Conservation (phyloP, 495 filamentous ascomycete genomes). For the Neurospora tetrasperma region DNA sequence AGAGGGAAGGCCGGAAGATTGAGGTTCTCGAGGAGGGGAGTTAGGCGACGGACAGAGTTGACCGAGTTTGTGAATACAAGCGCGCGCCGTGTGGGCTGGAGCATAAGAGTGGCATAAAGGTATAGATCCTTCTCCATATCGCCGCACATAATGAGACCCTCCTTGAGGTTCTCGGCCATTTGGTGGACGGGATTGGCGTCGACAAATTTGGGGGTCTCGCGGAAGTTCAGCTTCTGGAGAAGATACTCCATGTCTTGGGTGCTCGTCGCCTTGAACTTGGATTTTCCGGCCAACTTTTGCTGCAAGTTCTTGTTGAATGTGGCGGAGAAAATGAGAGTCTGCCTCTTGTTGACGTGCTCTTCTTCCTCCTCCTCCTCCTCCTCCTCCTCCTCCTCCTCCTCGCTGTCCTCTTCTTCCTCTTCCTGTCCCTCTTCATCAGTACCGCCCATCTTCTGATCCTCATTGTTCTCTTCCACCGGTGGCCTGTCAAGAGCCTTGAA, state of each 20-base stretch:
- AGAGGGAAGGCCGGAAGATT: conserved; percentile 66
- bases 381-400: conserved; percentile 26
- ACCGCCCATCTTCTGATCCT: conserved; percentile 21
- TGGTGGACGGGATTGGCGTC: conserved; percentile 81
- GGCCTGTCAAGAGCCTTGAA: conserved; percentile 58
- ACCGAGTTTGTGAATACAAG: conserved; percentile 95
- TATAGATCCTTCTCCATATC: conserved; percentile 96
- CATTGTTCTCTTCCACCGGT: not conserved
- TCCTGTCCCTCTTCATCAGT: conserved; percentile 31
- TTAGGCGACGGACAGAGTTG: conserved; percentile 76
- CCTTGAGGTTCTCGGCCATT: conserved; percentile 76
- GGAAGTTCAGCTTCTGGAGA: conserved; percentile 80
- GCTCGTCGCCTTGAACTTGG: conserved; percentile 53
- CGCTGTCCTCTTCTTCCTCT: conserved; percentile 22
- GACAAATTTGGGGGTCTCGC: conserved; percentile 75
- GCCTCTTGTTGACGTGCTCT: conserved; percentile 37
- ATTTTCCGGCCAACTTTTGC: conserved; percentile 76
- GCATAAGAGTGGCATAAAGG: conserved; percentile 76
- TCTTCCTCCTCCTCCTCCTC: conserved; percentile 24
- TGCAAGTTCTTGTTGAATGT: conserved; percentile 88
- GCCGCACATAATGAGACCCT: conserved; percentile 83
- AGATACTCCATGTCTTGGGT: conserved; percentile 83
- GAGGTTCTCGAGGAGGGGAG: conserved; percentile 75
- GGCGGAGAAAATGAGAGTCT: conserved; percentile 93
- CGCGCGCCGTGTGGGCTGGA: conserved; percentile 67